Conservation (phyloP, 2,329 filamentous ascomycete genomes). For the Nemania bipapillata region DNA sequence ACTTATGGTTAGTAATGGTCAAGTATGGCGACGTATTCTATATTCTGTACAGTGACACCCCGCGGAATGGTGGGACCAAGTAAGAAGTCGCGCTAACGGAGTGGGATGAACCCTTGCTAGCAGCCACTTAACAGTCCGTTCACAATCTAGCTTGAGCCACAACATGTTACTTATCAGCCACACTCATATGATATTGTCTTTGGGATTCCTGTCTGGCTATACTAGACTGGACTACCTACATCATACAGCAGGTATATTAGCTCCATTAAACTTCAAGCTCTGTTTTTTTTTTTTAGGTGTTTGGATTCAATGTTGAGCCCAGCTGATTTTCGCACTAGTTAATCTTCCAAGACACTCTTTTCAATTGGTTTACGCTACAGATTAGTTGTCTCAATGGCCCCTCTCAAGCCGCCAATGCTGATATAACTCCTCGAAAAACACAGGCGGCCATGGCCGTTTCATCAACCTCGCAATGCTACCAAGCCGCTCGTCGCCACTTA, state of each 20-base stretch:
- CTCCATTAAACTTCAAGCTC: background rate
- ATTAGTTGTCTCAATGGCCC: slow-evolving; percentile 4
- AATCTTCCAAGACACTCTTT: background rate
- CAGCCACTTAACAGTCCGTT: background rate
- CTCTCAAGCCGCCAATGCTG: slow-evolving; percentile 23
- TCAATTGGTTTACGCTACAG: no score
- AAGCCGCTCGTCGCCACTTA: slow-evolving; percentile 59
- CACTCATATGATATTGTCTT: no score
- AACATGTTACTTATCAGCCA: background rate
- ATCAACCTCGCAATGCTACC: slow-evolving; percentile 60
- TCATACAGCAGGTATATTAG: no score
- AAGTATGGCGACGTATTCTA: background rate
- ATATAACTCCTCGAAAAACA: slow-evolving; percentile 25
- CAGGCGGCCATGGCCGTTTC: slow-evolving; percentile 58
- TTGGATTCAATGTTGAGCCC: background rate
- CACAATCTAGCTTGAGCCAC: background rate
- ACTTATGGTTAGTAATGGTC: background rate
- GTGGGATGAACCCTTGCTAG: background rate
- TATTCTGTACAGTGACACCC: background rate
- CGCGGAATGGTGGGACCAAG: background rate
- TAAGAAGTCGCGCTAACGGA: background rate
- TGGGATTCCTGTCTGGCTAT: no score
- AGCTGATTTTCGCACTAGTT: background rate
- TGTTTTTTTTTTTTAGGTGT: background rate
- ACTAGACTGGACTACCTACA: no score